A percentile compares a stretch with the other conserved stretches of the same genome.
Conservation (phyloP, 2,329 filamentous ascomycete genomes). For the Pezicula neosporulosa region DNA sequence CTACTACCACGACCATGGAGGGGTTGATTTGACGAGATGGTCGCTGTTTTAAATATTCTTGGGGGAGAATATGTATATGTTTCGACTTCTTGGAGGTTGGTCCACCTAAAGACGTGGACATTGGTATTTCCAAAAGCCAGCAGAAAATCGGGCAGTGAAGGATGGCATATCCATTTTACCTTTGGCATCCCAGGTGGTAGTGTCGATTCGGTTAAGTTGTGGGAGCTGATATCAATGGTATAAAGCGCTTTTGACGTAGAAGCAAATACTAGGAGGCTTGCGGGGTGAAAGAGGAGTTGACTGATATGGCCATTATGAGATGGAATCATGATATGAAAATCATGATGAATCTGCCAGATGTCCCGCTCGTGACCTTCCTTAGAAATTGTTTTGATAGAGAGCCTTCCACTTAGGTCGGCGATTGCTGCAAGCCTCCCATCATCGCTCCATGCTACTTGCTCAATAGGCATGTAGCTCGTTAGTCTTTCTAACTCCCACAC, state of each 20-base stretch:
- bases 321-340: background rate
- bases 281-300: background rate
- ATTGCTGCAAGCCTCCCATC: background rate
- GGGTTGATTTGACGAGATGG: background rate
- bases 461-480: background rate
- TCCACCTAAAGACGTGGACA: background rate
- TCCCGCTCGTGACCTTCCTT: background rate
- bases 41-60: background rate
- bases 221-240: background rate
- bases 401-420: background rate
- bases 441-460: conserved; percentile 1
- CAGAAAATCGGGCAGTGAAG: background rate
- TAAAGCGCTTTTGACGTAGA: background rate
- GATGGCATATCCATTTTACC: background rate
- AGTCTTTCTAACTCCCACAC: conserved; percentile 1
- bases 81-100: background rate
- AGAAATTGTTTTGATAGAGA: background rate
- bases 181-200: background rate
- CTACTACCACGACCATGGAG: background rate
- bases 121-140: background rate
- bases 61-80: background rate
- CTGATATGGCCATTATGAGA: conserved; percentile 1
- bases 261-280: background rate
- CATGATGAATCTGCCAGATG: background rate
- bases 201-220: background rate